Evolutionary conservation across 257 asterid species (phyloP).

Genomic region (Solanum sejunctum): DNA sequence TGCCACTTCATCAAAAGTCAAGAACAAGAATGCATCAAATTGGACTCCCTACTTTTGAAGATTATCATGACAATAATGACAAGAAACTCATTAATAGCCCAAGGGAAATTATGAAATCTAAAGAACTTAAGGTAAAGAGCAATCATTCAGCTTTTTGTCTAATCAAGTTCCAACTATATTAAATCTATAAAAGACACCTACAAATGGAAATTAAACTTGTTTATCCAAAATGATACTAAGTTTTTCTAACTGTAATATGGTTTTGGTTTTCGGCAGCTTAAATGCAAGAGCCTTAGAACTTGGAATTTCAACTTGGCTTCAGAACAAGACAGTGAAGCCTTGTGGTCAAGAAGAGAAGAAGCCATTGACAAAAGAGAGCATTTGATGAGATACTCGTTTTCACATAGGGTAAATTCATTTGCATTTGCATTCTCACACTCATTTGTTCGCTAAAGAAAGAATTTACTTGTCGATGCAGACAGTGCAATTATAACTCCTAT

Average conservation of each 20-base stretch:
- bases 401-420: conserved; percentile 44
- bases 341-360: conserved; percentile 48
- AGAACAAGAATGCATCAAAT: conserved; percentile 13
- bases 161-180: not conserved
- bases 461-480: not conserved
- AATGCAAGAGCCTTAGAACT: conserved; percentile 26
- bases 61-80: conserved; percentile 23
- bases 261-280: conserved; percentile 22
- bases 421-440: not conserved
- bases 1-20: conserved; percentile 8
- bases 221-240: not conserved
- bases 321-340: conserved; percentile 38
- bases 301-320: conserved; percentile 51
- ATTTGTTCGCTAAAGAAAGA: not conserved
- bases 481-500: not conserved
- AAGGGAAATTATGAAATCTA: conserved; percentile 25
- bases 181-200: not conserved
- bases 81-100: conserved; percentile 26
- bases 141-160: not conserved
- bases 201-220: not conserved
- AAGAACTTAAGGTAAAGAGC: conserved; percentile 31
- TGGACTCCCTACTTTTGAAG: conserved; percentile 25
- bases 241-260: not conserved
- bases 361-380: conserved; percentile 51
- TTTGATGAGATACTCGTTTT: conserved; percentile 60